Percentiles rank a stretch among this genome's conserved stretches.
Conservation (phyloP, 2,329 filamentous ascomycete species). For the Beauveria australis region DNA sequence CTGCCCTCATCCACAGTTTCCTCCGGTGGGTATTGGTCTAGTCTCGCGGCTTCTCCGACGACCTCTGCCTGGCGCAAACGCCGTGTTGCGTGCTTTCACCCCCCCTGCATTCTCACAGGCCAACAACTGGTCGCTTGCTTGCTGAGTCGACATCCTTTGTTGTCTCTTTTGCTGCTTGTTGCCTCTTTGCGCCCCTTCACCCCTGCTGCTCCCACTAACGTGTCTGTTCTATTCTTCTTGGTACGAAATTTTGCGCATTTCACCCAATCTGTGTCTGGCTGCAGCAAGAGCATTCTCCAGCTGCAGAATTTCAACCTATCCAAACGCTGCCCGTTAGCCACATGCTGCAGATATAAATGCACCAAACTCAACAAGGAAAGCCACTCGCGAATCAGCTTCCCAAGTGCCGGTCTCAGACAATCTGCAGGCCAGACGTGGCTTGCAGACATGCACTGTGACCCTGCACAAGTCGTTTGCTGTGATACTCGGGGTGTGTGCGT, state of each 20-base stretch:
- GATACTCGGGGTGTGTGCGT: background rate
- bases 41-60: no score
- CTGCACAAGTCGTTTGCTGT: background rate
- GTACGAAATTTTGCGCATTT: conserved; percentile 98
- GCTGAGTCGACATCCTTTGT: background rate
- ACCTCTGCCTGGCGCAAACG: no score
- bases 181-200: background rate
- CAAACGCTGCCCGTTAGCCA: conserved; percentile 6
- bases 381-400: background rate
- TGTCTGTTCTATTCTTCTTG: conserved; percentile 54
- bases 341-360: background rate
- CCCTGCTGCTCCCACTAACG: background rate
- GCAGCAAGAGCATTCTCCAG: conserved; percentile 78
- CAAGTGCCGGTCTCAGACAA: background rate
- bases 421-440: conserved; percentile 1
- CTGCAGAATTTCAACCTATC: conserved; percentile 90
- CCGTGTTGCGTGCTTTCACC: no score
- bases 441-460: background rate
- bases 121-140: background rate
- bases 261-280: conserved; percentile 75
- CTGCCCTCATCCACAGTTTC: no score
- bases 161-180: background rate
- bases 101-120: background rate
- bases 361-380: background rate
- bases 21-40: no score